Base-by-base conservation (phyloP, 192 early-diverging fungal genomes). In the Backusella tuberculispora region DNA sequence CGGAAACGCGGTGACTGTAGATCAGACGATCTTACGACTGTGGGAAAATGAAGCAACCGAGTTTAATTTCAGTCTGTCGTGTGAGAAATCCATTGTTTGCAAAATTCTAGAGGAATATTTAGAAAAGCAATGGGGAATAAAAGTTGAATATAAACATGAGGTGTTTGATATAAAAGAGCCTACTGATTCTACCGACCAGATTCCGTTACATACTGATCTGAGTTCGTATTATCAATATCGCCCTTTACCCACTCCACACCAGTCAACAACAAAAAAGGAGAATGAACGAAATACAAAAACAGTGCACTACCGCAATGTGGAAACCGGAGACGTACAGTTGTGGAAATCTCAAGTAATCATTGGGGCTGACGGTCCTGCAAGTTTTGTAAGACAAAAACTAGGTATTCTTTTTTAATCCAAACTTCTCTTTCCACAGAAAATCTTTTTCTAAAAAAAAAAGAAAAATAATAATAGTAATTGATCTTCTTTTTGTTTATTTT, bases 11-110 rank as follows among this genome's bases (percentile, higher is more conserved):
- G 34, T 63, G 1, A 63, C 70, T 4, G 38, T 77, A 17, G 63
- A 66, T 40, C 41, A 24, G 42, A 44, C 72, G n/a, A 47, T n/a
- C 66, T 44, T 56, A 43, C 21, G 63, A 24, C n/a, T 77, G 29
- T 77, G 76, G 76, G 70, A 77, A 10, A 77, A 77, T 53, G 42
- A 71, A 21, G 19, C 70, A 17, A 77, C 76, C 34, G 76, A 77
- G 38, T 77, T 63, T 37, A 72, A 66, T 45, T 77, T 40, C 17
- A 41, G 63, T 44, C 37, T 77, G 3, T 77, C 76, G 26, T 66
- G 56, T 50, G 70, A 77, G 21, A 50, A 44, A 29, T 46, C 53
- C 1, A 71, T 71, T 17, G 26, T 77, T 2, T 72, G 69, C 43
- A 44, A 66, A 0, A 71, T 72, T 34, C 60, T 77, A n/a, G 44